Conservation (phyloP, 2,329 filamentous ascomycete genomes). For the Achaetomium macrosporum region DNA sequence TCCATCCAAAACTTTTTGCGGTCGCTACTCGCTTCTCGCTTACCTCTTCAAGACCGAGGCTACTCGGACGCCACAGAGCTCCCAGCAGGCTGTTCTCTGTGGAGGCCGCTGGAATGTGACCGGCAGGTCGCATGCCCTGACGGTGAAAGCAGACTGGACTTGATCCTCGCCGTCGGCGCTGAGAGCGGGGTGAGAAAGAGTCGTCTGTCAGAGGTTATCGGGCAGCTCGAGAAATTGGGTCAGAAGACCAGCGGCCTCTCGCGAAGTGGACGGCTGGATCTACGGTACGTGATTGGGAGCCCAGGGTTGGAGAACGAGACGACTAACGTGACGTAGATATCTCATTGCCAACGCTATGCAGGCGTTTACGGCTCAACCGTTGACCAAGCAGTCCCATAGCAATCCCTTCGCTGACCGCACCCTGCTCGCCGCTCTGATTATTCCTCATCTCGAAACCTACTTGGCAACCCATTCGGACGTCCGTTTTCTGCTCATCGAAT, state of each 20-base stretch:
- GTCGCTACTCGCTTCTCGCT: constrained; percentile 45
- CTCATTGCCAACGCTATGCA: constrained; percentile 58
- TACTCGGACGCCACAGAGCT: constrained; percentile 43
- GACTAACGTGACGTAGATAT: constrained; percentile 38
- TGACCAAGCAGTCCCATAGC: constrained; percentile 44
- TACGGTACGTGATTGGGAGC: constrained; percentile 40
- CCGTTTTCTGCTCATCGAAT: constrained; percentile 54
- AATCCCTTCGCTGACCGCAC: constrained; percentile 51
- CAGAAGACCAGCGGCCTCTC: constrained; percentile 43
- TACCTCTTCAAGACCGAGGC: constrained; percentile 42
- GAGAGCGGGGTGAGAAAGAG: constrained; percentile 49
- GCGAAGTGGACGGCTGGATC: constrained; percentile 51
- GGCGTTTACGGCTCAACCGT: constrained; percentile 46
- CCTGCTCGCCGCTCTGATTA: constrained; percentile 51
- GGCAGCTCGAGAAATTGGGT: constrained; percentile 51
- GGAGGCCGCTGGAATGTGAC: constrained; percentile 47
- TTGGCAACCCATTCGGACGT: constrained; percentile 47
- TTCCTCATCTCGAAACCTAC: constrained; percentile 57
- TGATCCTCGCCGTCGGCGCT: constrained; percentile 55
- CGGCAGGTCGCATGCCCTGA: constrained; percentile 26
- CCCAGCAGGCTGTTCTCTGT: constrained; percentile 45
- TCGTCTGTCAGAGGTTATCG: constrained; percentile 43
- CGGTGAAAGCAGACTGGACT: constrained; percentile 42
- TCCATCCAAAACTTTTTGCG: constrained; percentile 53
- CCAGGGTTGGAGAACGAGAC: not conserved